Evolutionary conservation across 2,329 filamentous ascomycete species (phyloP), one percentile per base, ranked within the genome.

Genomic region (Gnomoniopsis sp.): DNA sequence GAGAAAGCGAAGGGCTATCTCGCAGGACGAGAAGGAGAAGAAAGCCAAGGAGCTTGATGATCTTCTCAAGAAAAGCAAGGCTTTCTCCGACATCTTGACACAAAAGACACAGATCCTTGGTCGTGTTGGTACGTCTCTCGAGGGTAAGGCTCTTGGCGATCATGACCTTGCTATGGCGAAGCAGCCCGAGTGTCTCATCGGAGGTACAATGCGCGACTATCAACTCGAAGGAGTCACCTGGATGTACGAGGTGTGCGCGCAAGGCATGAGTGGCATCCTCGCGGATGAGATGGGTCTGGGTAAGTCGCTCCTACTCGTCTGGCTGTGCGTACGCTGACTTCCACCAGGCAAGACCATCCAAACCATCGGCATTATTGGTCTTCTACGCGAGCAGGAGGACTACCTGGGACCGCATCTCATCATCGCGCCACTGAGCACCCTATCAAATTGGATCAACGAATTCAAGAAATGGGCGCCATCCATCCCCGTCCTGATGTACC

Each of bases 401-500:
- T 92, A 95, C 53, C 76, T 84, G 2, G 95, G 95, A 0, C 95
- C 95, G 0, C 96, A 97, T 68, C 75, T 99, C 22, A 91, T 99
- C 55, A 88, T 95, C 7, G 92, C 93, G 0, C 95, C 95, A 0
- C 74, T 98, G 3, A 97, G 92, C 68, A 98, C 95, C 0, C 82
- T 97, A 0, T 92, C 89, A 43, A 99, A 98, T 70, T 99, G 95
- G 95, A 88, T 96, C 46, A 90, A 95, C 46, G 95, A 99, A 68
- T 97, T 98, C 65, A 81, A 87, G 36, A 89, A 88, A 66, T 99
- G 93, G 92, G 91, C 91, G 0, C 95, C 95, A 0, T 83, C 82
- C 1, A 93, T 98, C 43, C 92, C 93, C 0, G 92, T 95, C 0
- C 79, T 96, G 52, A 83, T 98, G 65, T 98, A 98, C 66, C 95